Conservation (phyloP, 176 grass and related monocot genomes). For the Oryza meyeriana region DNA sequence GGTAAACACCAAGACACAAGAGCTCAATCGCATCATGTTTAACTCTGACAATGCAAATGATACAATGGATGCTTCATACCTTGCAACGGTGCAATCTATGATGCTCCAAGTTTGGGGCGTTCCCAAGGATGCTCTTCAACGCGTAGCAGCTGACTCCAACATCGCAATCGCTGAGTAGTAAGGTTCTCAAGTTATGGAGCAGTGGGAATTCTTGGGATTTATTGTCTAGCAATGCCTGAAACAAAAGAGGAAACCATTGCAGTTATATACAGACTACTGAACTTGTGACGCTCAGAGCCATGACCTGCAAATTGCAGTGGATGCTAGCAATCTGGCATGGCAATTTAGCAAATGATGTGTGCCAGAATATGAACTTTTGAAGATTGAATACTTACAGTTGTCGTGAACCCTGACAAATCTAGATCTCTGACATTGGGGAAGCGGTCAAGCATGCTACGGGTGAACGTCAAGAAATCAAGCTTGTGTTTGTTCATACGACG, state of each 20-base stretch:
- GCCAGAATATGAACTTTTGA: neutral
- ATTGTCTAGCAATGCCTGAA: constrained; percentile 13
- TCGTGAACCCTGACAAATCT: neutral
- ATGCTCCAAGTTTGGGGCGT: constrained; percentile 10
- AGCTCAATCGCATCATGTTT: neutral
- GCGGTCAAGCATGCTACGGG: neutral
- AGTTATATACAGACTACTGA: neutral
- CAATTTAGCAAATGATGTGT: neutral
- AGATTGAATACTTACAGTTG: neutral
- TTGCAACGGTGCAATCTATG: constrained; percentile 20
- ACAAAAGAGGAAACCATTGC: neutral
- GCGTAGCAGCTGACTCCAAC: neutral
- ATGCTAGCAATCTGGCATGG: neutral
- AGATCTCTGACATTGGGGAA: neutral
- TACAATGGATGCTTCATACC: neutral
- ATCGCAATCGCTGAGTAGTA: constrained; percentile 10
- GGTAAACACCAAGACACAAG: neutral
- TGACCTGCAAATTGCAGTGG: neutral
- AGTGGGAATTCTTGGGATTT: neutral
- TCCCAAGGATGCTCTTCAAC: constrained; percentile 1
- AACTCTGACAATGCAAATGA: neutral
- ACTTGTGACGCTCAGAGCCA: neutral
- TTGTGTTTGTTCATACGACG: neutral
- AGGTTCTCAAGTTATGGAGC: constrained; percentile 6
- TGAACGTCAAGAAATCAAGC: neutral